Conservation (phyloP, 106 monocot genomes). For the Chionographis japonica region DNA sequence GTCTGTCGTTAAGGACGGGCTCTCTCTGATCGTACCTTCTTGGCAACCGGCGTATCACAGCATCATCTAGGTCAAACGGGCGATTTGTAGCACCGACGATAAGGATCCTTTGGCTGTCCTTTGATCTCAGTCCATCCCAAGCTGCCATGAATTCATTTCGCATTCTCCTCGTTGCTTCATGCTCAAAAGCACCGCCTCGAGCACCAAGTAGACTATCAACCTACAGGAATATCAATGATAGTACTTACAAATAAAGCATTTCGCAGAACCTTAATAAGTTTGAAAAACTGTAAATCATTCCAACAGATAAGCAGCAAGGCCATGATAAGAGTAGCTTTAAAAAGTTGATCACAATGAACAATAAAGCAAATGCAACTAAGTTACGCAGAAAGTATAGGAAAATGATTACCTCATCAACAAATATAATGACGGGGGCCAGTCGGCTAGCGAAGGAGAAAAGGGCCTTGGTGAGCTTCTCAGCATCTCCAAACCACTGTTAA, state of each 20-base stretch:
- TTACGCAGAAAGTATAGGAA: neutral
- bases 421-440: conserved; percentile 94
- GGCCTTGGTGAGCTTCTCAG: conserved; percentile 97
- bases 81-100: conserved; percentile 97
- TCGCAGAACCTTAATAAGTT: neutral
- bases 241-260: neutral
- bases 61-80: conserved; percentile 99
- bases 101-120: conserved; percentile 91
- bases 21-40: conserved; percentile 53
- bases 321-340: neutral
- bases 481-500: conserved; percentile 99
- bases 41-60: conserved; percentile 94
- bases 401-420: conserved; percentile 87
- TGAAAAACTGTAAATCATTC: neutral
- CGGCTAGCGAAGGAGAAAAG: conserved; percentile 93
- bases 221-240: conserved; percentile 17
- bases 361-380: no score
- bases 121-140: conserved; percentile 95
- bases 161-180: conserved; percentile 94
- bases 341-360: no score
- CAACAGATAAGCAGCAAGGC: neutral
- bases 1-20: neutral
- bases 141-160: conserved; percentile 99
- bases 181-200: conserved; percentile 89
- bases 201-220: conserved; percentile 96